Percentiles rank a stretch among this genome's conserved stretches.
Evolutionary conservation across 352 stramenopile genomes (phyloP).

Genomic region (Pythium phragmitis): DNA sequence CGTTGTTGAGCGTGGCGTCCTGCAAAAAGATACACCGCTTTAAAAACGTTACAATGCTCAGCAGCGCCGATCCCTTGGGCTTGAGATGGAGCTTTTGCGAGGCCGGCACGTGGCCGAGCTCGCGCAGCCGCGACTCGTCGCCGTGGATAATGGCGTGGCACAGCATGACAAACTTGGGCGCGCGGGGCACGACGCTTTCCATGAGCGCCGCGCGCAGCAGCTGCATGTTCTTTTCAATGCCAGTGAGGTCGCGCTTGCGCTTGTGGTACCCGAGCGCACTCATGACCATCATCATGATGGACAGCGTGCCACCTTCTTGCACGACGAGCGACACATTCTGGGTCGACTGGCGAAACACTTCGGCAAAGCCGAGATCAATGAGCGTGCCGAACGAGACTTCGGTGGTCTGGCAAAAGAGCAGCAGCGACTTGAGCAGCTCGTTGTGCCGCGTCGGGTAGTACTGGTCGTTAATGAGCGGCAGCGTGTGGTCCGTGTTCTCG

Average conservation of each 20-base stretch:
- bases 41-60: conserved; percentile 80
- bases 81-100: conserved; percentile 48
- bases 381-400: conserved; percentile 78
- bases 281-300: conserved; percentile 88
- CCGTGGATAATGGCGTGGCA: conserved; percentile 62
- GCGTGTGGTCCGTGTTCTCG: conserved; percentile 75
- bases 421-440: conserved; percentile 75
- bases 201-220: conserved; percentile 47
- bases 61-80: conserved; percentile 62
- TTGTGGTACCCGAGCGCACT: conserved; percentile 83
- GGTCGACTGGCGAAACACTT: conserved; percentile 71
- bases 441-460: conserved; percentile 79
- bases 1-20: conserved; percentile 58
- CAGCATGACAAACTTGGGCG: conserved; percentile 78
- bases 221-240: conserved; percentile 62
- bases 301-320: conserved; percentile 78
- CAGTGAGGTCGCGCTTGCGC: conserved; percentile 73
- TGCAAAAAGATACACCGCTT: conserved; percentile 84
- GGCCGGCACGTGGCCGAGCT: conserved; percentile 44
- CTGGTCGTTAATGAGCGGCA: conserved; percentile 85
- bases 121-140: conserved; percentile 44
- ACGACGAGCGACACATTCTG: conserved; percentile 61
- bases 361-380: conserved; percentile 75
- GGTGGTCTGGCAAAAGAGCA: conserved; percentile 58
- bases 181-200: conserved; percentile 53